phyloP scores from a whole-genome alignment of 495 filamentous ascomycete genomes.

The Daldinia bambusicola region DNA sequence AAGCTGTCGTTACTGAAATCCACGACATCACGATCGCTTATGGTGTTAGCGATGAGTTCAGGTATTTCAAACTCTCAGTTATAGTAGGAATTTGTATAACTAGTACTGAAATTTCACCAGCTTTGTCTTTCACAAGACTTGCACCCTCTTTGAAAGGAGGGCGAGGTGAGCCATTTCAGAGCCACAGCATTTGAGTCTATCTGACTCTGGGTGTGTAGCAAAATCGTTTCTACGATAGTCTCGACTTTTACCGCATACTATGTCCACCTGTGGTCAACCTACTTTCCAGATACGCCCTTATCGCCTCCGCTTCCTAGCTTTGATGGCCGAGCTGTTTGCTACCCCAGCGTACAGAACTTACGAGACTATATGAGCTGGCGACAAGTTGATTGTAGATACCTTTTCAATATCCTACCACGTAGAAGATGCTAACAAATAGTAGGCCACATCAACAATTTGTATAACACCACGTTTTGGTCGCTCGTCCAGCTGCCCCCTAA shows the following conservation, averaged over 20 bases:
- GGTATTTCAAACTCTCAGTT: slow-evolving; percentile 52
- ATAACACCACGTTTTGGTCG: slow-evolving; percentile 97
- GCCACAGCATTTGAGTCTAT: slow-evolving; percentile 2
- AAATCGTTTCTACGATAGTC: slow-evolving; percentile 87
- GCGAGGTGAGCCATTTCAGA: slow-evolving; percentile 69
- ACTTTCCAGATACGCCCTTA: slow-evolving; percentile 75
- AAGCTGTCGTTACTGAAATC: slow-evolving; percentile 82
- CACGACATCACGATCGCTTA: slow-evolving; percentile 89
- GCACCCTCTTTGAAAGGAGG: slow-evolving; percentile 85
- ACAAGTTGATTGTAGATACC: slow-evolving; percentile 86
- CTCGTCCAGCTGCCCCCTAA: slow-evolving; percentile 83
- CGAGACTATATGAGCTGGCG: slow-evolving; percentile 97
- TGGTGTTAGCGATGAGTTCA: slow-evolving; percentile 93
- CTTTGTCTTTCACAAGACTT: slow-evolving; percentile 87
- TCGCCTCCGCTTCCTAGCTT: slow-evolving; percentile 85
- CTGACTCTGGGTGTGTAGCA: slow-evolving; percentile 61
- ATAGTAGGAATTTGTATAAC: background rate
- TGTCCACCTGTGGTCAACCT: slow-evolving; percentile 78
- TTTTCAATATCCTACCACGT: background rate
- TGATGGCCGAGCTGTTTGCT: slow-evolving; percentile 89
- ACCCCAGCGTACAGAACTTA: slow-evolving; percentile 80
- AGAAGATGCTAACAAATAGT: slow-evolving; percentile 9
- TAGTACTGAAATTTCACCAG: slow-evolving; percentile 53
- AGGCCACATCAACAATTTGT: slow-evolving; percentile 98
- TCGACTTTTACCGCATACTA: slow-evolving; percentile 96